These are phyloP conservation scores for Medakamo hakoo DNA, from an alignment of 139 green algal species.

Conservation along the genomic window DNA sequence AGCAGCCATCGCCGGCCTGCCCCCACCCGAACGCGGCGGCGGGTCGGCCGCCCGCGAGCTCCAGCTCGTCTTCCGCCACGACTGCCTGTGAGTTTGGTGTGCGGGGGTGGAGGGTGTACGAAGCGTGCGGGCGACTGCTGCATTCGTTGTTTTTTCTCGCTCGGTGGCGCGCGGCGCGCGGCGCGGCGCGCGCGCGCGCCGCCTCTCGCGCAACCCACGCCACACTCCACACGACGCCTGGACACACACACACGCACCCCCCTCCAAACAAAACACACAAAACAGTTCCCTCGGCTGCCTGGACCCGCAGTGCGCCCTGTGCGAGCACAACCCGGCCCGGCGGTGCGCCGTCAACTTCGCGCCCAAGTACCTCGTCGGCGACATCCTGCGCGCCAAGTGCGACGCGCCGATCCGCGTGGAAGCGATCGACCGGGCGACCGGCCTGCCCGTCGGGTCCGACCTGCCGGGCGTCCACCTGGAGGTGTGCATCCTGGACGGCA, in stretches of 20 bases:
- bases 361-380: constrained; percentile 65
- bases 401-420: constrained; percentile 66
- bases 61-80: constrained; percentile 77
- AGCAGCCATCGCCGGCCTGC: constrained; percentile 34
- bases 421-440: constrained; percentile 53
- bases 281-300: constrained; percentile 65
- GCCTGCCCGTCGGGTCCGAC: constrained; percentile 42
- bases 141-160: neutral
- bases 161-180: too few relatives aligned
- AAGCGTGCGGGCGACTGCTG: neutral
- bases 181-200: too few relatives aligned
- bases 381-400: constrained; percentile 56
- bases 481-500: constrained; percentile 65
- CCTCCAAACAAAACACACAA: too few relatives aligned
- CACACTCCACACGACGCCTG: too few relatives aligned
- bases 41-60: constrained; percentile 47
- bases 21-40: constrained; percentile 33
- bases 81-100: constrained; percentile 52
- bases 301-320: constrained; percentile 66
- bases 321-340: constrained; percentile 68
- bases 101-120: neutral
- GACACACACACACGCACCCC: too few relatives aligned
- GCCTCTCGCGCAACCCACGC: too few relatives aligned
- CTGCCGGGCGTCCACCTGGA: constrained; percentile 50
- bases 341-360: constrained; percentile 64